Conservation (phyloP, 345 rosid species). For the Corchorus olitorius region DNA sequence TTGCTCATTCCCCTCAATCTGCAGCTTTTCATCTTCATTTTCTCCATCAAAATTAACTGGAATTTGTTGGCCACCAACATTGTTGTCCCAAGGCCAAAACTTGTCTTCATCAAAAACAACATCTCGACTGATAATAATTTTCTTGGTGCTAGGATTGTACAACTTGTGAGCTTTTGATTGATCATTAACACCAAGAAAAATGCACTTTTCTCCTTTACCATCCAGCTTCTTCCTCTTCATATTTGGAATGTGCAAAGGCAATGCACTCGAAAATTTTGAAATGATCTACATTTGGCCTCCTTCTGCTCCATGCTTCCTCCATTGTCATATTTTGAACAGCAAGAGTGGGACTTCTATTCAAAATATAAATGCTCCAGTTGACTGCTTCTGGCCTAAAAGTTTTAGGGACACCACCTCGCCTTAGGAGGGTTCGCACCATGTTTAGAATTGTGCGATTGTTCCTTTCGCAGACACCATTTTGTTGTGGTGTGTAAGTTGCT, state of each 20-base stretch:
- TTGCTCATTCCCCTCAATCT: background rate
- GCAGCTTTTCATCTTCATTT: background rate
- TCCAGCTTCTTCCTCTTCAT: no score
- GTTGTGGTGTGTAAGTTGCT: slow-evolving; percentile 1
- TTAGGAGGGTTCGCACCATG: background rate
- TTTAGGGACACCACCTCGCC: background rate
- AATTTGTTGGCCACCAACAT: no score
- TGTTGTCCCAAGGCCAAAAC: no score
- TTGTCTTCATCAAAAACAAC: no score
- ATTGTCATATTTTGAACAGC: background rate
- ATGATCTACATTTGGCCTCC: background rate
- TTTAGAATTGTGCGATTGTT: background rate
- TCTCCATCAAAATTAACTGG: background rate
- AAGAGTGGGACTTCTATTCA: background rate
- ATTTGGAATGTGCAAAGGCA: no score
- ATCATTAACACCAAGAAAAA: no score
- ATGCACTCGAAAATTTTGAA: background rate
- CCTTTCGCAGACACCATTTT: slow-evolving; percentile 13
- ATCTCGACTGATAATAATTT: background rate
- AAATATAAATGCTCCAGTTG: background rate
- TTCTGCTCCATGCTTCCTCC: background rate
- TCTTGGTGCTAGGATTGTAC: no score
- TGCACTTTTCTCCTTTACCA: no score
- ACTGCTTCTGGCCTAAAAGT: background rate
- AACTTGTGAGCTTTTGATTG: no score